These are phyloP conservation scores for Collybia mongolica DNA, from an alignment of 768 basidiomycete genomes.

Conservation along the genomic window DNA sequence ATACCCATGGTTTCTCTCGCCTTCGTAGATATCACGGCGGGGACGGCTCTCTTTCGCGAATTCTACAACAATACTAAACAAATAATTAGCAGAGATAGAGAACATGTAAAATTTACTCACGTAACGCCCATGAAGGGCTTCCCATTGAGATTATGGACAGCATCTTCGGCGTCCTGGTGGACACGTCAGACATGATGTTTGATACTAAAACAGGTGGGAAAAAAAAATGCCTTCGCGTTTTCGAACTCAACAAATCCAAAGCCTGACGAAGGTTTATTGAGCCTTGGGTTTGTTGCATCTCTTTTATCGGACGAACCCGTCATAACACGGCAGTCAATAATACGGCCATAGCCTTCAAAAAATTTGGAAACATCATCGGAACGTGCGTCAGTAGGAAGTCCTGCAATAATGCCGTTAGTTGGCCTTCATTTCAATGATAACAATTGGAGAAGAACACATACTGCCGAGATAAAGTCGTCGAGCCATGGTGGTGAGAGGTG, in stretches of 20 bases:
- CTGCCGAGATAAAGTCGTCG: slow-evolving; percentile 86
- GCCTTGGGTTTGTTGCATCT: slow-evolving; percentile 11
- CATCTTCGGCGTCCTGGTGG: slow-evolving; percentile 90
- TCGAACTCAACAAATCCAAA: slow-evolving; percentile 99
- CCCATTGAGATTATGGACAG: slow-evolving; percentile 81
- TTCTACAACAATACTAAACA: slow-evolving; percentile 85
- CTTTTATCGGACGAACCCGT: slow-evolving; percentile 57
- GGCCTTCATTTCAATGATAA: slow-evolving; percentile 2
- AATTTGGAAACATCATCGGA: slow-evolving; percentile 84
- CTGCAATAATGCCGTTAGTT: slow-evolving; percentile 31
- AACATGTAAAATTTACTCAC: slow-evolving; percentile 36
- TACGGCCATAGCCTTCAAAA: slow-evolving; percentile 88
- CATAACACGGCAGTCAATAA: slow-evolving; percentile 92
- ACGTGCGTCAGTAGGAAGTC: slow-evolving; percentile 81
- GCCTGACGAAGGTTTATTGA: slow-evolving; percentile 43
- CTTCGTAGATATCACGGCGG: slow-evolving; percentile 74
- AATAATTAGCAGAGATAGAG: not conserved
- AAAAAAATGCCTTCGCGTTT: slow-evolving; percentile 57
- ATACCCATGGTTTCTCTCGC: slow-evolving; percentile 58
- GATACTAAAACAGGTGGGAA: not conserved
- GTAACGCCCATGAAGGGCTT: slow-evolving; percentile 87
- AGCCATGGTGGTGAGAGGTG: slow-evolving; percentile 58
- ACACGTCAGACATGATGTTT: slow-evolving; percentile 7
- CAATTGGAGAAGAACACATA: slow-evolving; percentile 32
- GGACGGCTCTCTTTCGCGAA: slow-evolving; percentile 92